Evolutionary conservation across 1,139 yeast genomes (phyloP), one percentile per base, ranked within the genome.

Genomic region (Meyerozyma smithsonii): DNA sequence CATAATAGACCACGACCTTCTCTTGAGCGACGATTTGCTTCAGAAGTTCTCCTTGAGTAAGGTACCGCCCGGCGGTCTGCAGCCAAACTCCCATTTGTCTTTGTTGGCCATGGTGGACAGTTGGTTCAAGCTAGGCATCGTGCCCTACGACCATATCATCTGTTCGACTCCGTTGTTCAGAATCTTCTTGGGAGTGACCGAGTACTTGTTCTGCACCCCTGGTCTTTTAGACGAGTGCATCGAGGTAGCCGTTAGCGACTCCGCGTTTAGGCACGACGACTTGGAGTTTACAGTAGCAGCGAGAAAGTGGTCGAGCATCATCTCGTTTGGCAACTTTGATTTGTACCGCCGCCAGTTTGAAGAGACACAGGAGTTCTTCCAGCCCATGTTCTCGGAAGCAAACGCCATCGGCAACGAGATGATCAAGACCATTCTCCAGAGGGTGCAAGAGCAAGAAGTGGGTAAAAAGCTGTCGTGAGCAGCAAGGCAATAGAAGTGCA

Each of bases 61-160:
- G 51, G 74, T 66, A 1, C 95, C 94, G 1, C 89, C 90, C 0
- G 63, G 62, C 6, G 82, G 80, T 4, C 65, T 68, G 41, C 81
- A 79, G 38, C 95, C 95, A 36, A 92, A 92, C 60, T 87, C 96
- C 2, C 98, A 92, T 59, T 65, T 92, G 41, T 84, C 96, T 3
- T 63, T 92, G 35, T 66, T 92, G 41, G 95, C 95, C 1, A 89
- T 92, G 39, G 97, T 88, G 2, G 98, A 92, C 61, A 84, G 95
- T 55, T 92, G 98, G 98, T 76, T 74, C 53, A 81, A 82, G 48
- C 64, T 88, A 37, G 85, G 84, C 1, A 88, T 92, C 35, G 81
- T 85, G 16, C 98, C 98, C 2, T 90, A 92, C 55, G 97, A 90
- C 57, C 98, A 92, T 60, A 90, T 90, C 65, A 90, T 92, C 47